phyloP scores from a whole-genome alignment of 768 basidiomycete genomes.

The Daedaleopsis nitida region DNA sequence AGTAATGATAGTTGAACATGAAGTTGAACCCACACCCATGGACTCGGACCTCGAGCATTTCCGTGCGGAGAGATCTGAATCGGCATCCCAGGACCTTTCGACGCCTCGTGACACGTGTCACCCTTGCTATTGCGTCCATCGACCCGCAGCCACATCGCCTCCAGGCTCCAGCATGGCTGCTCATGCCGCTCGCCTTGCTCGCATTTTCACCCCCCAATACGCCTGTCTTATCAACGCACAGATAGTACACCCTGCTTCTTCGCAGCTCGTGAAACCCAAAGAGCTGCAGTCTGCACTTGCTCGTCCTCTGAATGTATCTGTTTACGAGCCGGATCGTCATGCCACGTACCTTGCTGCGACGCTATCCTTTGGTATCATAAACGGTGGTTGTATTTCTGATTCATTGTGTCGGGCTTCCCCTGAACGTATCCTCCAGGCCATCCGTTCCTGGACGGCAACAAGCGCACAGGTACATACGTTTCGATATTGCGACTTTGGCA shows the following conservation, averaged over 20 bases:
- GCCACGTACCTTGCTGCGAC: conserved; percentile 36
- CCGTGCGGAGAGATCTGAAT: too few species aligned
- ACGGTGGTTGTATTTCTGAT: conserved; percentile 11
- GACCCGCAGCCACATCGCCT: too few species aligned
- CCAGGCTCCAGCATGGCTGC: conserved; percentile 6
- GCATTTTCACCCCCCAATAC: conserved; percentile 33
- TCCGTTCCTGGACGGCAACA: conserved; percentile 36
- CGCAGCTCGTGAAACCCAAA: conserved; percentile 36
- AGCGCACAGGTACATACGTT: conserved; percentile 21
- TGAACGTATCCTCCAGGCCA: conserved; percentile 25
- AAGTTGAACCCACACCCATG: too few species aligned
- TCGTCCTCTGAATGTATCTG: conserved; percentile 31
- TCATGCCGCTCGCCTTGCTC: conserved; percentile 31
- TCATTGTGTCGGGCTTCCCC: background rate
- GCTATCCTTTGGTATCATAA: conserved; percentile 37
- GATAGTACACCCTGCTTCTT: conserved; percentile 34
- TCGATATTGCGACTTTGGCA: too few species aligned
- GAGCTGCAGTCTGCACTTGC: conserved; percentile 35
- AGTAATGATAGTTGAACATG: too few species aligned
- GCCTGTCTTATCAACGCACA: conserved; percentile 35
- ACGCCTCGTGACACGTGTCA: too few species aligned
- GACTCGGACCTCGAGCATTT: too few species aligned
- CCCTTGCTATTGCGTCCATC: too few species aligned
- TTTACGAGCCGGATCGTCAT: conserved; percentile 33
- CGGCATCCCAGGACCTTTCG: too few species aligned